Base-by-base conservation (phyloP, 2,329 filamentous ascomycete genomes). In the Monilinia laxa region DNA sequence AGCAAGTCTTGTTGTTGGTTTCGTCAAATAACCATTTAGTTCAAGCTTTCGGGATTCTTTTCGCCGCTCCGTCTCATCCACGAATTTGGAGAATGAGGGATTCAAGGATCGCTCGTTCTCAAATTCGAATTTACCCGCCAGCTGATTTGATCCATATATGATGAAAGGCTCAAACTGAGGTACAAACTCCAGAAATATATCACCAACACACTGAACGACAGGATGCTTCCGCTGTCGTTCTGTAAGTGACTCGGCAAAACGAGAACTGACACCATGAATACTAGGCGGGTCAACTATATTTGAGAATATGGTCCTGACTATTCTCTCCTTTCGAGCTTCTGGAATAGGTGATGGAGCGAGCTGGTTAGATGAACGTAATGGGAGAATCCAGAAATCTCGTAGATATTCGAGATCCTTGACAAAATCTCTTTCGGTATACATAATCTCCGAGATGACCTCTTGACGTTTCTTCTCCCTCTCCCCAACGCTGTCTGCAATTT, bases 371-470 rank as follows among this genome's bases (percentile, higher is more conserved):
- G 90, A 91, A 60, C 93, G 88, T 67, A 99, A 80, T 12, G 95
- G 95, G 72, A 95, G 86, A 81, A 99, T 97, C 95, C 95, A 99
- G 82, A 98, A 99, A 80, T 99, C 95, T 69, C 95, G 88, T 40
- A 99, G 83, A 76, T 99, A 99, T 79, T 99, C 95, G 74, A 99
- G 82, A 78, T 99, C 95, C 81, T 99, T 99, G 76, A 99, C 95
- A 74, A 99, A 99, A 80, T 99, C 95, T 73, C 95, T 87, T 78
- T 99, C 95, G 0, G 95, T 99, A 80, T 99, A 99, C 87, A 96
- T 97, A 69, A 98, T 89, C 78, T 99, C 95, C 7, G 94, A 97
- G 68, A 99, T 97, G 73, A 99, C 91, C 76, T 99, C 95, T 77
- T 99, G 95, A 55, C 95, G 87, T 81, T 98, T 98, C 87, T 97